A percentile compares a stretch with the other conserved stretches of the same genome.
Conservation (phyloP, 2,329 filamentous ascomycete genomes). For the Paraphaeosphaeria sporulosa region DNA sequence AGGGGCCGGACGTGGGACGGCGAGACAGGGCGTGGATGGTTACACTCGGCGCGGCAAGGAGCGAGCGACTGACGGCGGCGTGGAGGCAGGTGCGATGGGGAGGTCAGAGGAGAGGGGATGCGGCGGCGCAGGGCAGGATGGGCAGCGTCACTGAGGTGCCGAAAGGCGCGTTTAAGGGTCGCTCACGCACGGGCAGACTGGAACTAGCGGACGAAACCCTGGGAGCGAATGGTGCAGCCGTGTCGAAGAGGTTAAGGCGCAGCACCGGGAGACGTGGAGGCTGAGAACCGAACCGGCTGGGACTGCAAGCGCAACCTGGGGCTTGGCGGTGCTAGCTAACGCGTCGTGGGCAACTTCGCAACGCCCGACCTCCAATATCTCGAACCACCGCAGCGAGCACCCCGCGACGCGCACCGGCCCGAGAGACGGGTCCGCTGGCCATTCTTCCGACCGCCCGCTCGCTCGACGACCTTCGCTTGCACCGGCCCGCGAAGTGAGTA, state of each 20-base stretch:
- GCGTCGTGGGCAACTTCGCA: not conserved
- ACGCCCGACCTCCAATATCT: slow-evolving; percentile 12
- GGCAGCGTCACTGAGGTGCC: too few relatives aligned
- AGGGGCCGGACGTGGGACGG: slow-evolving; percentile 1
- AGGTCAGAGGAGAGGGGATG: too few relatives aligned
- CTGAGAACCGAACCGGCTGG: slow-evolving; percentile 4
- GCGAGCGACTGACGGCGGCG: not conserved
- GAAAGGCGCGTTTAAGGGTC: too few relatives aligned
- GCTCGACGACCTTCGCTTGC: too few relatives aligned
- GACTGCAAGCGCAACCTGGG: slow-evolving; percentile 1
- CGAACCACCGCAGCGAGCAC: slow-evolving; percentile 6
- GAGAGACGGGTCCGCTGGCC: slow-evolving; percentile 22
- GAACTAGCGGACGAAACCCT: too few relatives aligned
- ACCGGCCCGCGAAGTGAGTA: not conserved
- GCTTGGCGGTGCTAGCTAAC: slow-evolving; percentile 2
- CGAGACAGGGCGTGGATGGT: not conserved
- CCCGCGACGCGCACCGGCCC: slow-evolving; percentile 17
- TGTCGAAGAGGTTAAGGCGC: too few relatives aligned
- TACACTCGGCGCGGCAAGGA: too few relatives aligned
- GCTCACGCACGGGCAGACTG: too few relatives aligned
- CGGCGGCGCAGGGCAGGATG: too few relatives aligned
- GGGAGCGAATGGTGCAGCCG: too few relatives aligned
- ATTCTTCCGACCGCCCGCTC: not conserved
- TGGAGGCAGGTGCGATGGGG: too few relatives aligned
- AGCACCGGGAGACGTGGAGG: not conserved